phyloP scores from a whole-genome alignment of 2,329 filamentous ascomycete species.

The Xenosphaeropsis pyriputrescens region DNA sequence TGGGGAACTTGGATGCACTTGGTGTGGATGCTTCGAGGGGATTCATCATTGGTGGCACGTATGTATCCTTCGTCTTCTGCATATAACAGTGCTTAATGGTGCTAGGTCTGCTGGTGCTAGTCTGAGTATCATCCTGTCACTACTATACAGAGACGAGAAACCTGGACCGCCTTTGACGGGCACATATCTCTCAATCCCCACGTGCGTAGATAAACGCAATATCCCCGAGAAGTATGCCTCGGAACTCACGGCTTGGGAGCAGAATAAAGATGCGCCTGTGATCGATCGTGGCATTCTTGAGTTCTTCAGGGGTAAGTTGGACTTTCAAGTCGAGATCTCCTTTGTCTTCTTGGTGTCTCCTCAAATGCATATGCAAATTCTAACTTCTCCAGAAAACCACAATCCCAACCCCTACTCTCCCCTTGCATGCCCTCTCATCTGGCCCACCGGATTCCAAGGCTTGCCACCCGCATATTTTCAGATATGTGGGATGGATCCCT shows the following conservation, averaged over 20 bases:
- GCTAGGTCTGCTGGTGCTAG: conserved; percentile 25
- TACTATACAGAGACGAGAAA: conserved; percentile 24
- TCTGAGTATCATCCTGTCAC: conserved; percentile 21
- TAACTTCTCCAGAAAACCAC: conserved; percentile 11
- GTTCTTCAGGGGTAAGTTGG: conserved; percentile 11
- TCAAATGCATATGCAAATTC: neutral
- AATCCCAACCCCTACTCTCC: conserved; percentile 15
- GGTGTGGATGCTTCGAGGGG: too few species aligned
- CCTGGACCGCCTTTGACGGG: conserved; percentile 29
- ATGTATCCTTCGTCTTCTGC: conserved; percentile 33
- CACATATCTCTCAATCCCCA: conserved; percentile 27
- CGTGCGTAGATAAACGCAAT: conserved; percentile 5
- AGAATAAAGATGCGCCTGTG: conserved; percentile 23
- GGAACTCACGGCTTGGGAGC: conserved; percentile 22
- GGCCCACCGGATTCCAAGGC: conserved; percentile 14
- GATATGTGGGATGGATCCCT: conserved; percentile 31
- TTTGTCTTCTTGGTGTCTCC: neutral
- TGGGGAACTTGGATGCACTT: neutral
- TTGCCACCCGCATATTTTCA: conserved; percentile 33
- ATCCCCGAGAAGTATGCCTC: conserved; percentile 21
- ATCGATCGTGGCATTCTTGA: conserved; percentile 15
- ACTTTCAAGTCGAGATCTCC: neutral
- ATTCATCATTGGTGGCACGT: conserved; percentile 20
- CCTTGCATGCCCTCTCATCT: conserved; percentile 19
- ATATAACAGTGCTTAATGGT: conserved; percentile 5